Evolutionary conservation across 1,284 basidiomycete species (phyloP).

Genomic region (Ganoderma meredithae): DNA sequence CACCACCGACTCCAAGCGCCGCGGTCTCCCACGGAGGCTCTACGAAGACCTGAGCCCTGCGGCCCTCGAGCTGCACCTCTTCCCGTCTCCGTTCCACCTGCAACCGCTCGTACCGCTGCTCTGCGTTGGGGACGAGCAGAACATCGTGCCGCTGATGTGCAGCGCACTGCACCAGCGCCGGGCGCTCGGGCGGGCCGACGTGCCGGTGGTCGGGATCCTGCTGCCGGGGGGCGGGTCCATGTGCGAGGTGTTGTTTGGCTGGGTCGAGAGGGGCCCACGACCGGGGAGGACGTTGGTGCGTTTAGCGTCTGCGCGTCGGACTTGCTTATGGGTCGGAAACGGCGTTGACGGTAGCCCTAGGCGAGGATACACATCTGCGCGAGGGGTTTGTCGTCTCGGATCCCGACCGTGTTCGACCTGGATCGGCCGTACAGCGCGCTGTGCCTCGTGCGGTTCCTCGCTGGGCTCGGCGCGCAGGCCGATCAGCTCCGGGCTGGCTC

Average conservation of each 20-base stretch:
- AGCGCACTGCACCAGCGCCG: constrained; percentile 17
- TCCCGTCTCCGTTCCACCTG: constrained; percentile 18
- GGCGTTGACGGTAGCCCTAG: background rate
- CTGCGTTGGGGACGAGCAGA: constrained; percentile 13
- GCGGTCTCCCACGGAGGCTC: background rate
- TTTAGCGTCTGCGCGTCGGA: background rate
- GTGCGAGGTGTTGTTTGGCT: constrained; percentile 19
- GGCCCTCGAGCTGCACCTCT: constrained; percentile 14
- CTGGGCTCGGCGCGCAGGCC: background rate
- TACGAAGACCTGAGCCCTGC: background rate
- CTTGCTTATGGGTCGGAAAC: background rate
- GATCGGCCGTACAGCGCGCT: background rate
- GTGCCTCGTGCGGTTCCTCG: constrained; percentile 6
- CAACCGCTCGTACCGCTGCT: constrained; percentile 13
- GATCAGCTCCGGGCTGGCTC: background rate
- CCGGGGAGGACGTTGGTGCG: constrained; percentile 10
- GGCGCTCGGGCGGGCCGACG: constrained; percentile 9
- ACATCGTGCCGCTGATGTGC: constrained; percentile 20
- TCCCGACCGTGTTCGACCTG: constrained; percentile 14
- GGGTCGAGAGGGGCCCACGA: constrained; percentile 7
- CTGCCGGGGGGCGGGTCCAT: constrained; percentile 1
- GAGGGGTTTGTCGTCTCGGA: background rate
- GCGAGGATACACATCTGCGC: constrained; percentile 13
- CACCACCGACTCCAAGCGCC: background rate
- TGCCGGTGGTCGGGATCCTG: constrained; percentile 14